Conservation (phyloP, 495 filamentous ascomycete genomes). For the Penicillium chermesinum region DNA sequence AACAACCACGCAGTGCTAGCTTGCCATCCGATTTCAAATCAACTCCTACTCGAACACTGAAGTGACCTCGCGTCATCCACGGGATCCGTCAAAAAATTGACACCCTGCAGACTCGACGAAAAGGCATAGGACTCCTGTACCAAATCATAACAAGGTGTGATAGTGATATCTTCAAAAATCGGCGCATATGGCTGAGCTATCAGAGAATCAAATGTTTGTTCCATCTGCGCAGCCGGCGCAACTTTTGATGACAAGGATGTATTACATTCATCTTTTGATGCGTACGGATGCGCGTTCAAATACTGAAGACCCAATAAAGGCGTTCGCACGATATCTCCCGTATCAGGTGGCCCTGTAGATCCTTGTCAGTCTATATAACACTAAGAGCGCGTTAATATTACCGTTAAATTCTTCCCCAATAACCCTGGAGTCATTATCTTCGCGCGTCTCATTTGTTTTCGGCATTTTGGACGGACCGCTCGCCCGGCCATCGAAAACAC, state of each 20-base stretch:
- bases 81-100: neutral
- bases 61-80: neutral
- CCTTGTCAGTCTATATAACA: neutral
- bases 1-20: neutral
- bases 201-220: neutral
- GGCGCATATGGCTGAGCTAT: neutral
- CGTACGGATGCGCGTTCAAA: neutral
- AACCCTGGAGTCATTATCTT: neutral
- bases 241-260: neutral
- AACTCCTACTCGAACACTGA: neutral
- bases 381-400: neutral
- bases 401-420: neutral
- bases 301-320: neutral
- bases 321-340: neutral
- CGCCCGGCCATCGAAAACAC: neutral
- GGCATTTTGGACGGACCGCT: neutral
- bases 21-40: neutral
- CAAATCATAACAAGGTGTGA: neutral
- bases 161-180: constrained; percentile 1
- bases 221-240: neutral
- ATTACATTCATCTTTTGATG: neutral
- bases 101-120: neutral
- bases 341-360: neutral
- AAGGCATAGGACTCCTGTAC: constrained; percentile 1
- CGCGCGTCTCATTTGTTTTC: neutral